Base-by-base conservation (phyloP, 768 basidiomycete species). In the Lactarius psammicola region DNA sequence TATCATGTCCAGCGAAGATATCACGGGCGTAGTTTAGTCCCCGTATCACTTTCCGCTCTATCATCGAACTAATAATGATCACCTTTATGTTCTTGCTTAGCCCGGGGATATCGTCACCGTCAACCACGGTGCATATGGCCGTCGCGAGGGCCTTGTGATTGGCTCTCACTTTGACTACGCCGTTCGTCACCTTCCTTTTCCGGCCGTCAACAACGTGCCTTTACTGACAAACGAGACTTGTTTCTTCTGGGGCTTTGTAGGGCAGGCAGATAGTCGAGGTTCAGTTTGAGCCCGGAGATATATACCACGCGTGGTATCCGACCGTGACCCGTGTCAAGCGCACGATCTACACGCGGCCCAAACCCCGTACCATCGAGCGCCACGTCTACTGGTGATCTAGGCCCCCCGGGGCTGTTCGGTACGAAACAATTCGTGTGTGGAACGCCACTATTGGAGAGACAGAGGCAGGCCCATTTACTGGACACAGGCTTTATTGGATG, bases 251-350 rank as follows among this genome's bases (percentile, higher is more conserved):
- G 13, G 2, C 55, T 55, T 28, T 59, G 8, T 68, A 94, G 92
- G 92, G 91, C 60, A 87, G 90, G 63, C 89, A 90, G 78, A 82
- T 93, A 70, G 78, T 94, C 67, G 89, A 92, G 73, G 88, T 94
- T 34, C 91, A 90, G 73, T 84, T 94, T 64, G 90, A 92, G 64
- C 77, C 82, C 18, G 79, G 80, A 33, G 85, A 89, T 62, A 72
- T 90, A 62, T 89, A 87, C 82, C 78, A 87, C 62, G 86, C 88
- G 53, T 89, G 85, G 87, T 87, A 88, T 73, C 92, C 90, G n/a
- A 80, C 84, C 54, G 87, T 94, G 58, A 89, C 89, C 65, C 88
- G 89, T 68, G 85, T 94, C 63, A 84, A 82, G 72, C 88, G 92
- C 68, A 88, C 87, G 55, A 82, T 90, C 66, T 85, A 84, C 67